These are phyloP conservation scores for Pisolithus orientalis DNA, from an alignment of 768 basidiomycete species.

Conservation along the genomic window DNA sequence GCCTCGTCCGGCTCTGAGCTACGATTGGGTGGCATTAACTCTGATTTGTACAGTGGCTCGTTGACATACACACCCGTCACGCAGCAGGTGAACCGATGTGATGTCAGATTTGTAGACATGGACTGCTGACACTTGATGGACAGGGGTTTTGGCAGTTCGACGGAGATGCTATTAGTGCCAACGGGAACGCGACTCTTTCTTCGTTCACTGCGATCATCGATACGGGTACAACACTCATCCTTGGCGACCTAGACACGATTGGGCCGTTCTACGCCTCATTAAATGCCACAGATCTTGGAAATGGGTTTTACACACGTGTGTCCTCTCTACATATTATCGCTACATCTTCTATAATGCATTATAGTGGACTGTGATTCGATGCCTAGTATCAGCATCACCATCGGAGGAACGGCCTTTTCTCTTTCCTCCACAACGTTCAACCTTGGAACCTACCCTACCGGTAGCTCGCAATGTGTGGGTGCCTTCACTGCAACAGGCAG, in stretches of 20 bases:
- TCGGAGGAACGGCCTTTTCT: constrained; percentile 27
- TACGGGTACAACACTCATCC: constrained; percentile 40
- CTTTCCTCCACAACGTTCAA: constrained; percentile 30
- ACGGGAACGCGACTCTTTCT: constrained; percentile 11
- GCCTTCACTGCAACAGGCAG: constrained; percentile 8
- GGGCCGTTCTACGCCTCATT: constrained; percentile 24
- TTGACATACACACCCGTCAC: constrained; percentile 33
- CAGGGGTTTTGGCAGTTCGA: constrained; percentile 21
- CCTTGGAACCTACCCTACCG: constrained; percentile 24
- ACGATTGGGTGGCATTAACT: constrained; percentile 36
- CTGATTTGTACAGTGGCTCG: constrained; percentile 30
- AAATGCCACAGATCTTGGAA: constrained; percentile 24
- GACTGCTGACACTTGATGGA: constrained; percentile 1
- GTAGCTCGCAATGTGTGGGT: constrained; percentile 13
- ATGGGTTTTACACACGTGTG: constrained; percentile 33
- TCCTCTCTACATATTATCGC: not conserved
- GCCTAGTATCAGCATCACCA: constrained; percentile 27
- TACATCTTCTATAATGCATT: not conserved
- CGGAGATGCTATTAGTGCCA: constrained; percentile 13
- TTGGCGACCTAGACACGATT: constrained; percentile 36
- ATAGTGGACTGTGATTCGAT: constrained; percentile 21
- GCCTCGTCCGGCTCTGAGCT: constrained; percentile 31
- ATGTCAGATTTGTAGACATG: not conserved
- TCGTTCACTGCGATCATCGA: constrained; percentile 34
- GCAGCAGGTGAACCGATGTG: constrained; percentile 16